Conservation (phyloP, 371 early-diverging fungal species). For the Mortierella polycephala region DNA sequence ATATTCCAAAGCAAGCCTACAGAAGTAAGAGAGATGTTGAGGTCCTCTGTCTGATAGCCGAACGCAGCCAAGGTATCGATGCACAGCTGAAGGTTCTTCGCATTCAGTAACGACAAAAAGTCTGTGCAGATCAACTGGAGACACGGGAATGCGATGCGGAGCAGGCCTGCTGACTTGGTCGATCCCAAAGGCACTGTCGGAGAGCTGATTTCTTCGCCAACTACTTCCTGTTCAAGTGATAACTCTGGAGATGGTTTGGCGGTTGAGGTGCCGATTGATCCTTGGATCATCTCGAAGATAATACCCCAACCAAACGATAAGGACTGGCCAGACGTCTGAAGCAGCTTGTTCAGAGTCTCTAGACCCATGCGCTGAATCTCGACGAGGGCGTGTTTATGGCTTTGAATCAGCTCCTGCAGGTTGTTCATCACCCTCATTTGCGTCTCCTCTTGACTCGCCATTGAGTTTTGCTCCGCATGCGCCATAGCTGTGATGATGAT, state of each 20-base stretch:
- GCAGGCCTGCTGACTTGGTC: slow-evolving; percentile 63
- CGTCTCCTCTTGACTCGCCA: slow-evolving; percentile 64
- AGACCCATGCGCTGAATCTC: slow-evolving; percentile 89
- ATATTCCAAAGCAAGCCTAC: slow-evolving; percentile 94
- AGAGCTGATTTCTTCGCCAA: neutral
- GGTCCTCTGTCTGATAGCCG: slow-evolving; percentile 87
- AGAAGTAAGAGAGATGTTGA: slow-evolving; percentile 95
- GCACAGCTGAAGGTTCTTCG: slow-evolving; percentile 81
- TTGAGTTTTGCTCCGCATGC: slow-evolving; percentile 65
- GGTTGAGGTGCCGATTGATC: slow-evolving; percentile 35
- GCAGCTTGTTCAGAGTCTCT: slow-evolving; percentile 88
- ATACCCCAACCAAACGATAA: slow-evolving; percentile 87
- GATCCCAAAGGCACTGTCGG: slow-evolving; percentile 1
- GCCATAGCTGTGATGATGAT: slow-evolving; percentile 81
- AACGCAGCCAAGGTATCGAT: slow-evolving; percentile 86
- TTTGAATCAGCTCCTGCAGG: slow-evolving; percentile 41
- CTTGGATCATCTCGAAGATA: slow-evolving; percentile 89
- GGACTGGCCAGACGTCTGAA: slow-evolving; percentile 93
- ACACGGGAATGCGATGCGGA: slow-evolving; percentile 91
- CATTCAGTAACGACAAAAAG: slow-evolving; percentile 84
- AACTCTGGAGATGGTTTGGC: slow-evolving; percentile 5
- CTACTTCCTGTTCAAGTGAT: neutral
- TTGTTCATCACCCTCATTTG: slow-evolving; percentile 61
- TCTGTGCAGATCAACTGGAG: slow-evolving; percentile 97
- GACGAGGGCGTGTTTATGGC: slow-evolving; percentile 49